Base-by-base conservation (phyloP, 495 filamentous ascomycete genomes). In the Geoglossum glabrum region DNA sequence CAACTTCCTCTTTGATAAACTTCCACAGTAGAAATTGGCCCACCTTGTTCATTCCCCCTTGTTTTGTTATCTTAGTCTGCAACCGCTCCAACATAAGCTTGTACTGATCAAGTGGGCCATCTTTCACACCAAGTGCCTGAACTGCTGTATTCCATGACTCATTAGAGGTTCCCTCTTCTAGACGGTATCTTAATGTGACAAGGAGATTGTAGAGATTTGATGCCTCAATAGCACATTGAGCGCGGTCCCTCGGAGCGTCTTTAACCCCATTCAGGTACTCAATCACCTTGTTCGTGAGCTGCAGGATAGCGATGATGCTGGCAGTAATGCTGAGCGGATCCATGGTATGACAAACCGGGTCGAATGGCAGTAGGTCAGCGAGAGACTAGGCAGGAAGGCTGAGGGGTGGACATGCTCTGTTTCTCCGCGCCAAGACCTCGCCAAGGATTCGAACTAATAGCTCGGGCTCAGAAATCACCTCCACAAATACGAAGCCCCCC, bases 1-100 rank as follows among this genome's bases (percentile, higher is more conserved):
- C 61, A 19, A 63, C 61, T 59, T 58, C n/a, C 40, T 58, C 60
- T 25, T 59, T 61, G 1, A 46, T 61, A 45, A 63, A 61, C 21
- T 28, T 55, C 61, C 43, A 47, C 43, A 19, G 6, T n/a, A 47
- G 43, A 5, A 4, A 11, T 11, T 11, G 5, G 5, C 11, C 17
- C 6, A 47, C 43, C 43, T 25, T 19, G 6, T 5, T 4, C 4
- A n/a, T n/a, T 4, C 43, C 43, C 6, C 17, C 6, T n/a, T 47
- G 6, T 25, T 6, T 19, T n/a, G n/a, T n/a, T 17, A 25, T 17
- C 6, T 6, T 47, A 6, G 15, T 4, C 43, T n/a, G 6, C 43
- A n/a, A 17, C 43, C 17, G 6, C 23, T 6, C 43, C 6, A 47
- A n/a, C 6, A 4, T 25, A 4, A 6, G 17, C 17, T 25, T n/a